Evolutionary conservation across 768 basidiomycete species (phyloP).

Genomic region (Tremella yokohamensis): DNA sequence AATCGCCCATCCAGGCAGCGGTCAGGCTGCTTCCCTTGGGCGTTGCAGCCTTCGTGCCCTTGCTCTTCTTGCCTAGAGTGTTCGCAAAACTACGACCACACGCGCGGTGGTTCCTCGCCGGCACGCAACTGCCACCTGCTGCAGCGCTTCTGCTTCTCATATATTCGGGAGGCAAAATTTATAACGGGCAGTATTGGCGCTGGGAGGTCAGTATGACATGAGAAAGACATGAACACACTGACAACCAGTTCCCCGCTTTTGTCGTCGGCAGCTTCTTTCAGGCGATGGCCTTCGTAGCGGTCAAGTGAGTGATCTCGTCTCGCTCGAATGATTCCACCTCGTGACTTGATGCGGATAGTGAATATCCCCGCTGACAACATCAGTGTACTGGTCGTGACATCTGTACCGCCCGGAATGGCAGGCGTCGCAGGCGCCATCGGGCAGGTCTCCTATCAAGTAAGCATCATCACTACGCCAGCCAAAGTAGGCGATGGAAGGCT

Average conservation of each 20-base stretch:
- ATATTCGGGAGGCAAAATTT: constrained; percentile 3
- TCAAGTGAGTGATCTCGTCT: constrained; percentile 5
- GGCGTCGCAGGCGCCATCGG: neutral
- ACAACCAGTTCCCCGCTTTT: constrained; percentile 13
- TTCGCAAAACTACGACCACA: neutral
- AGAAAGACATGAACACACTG: too few species aligned
- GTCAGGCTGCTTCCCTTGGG: constrained; percentile 39
- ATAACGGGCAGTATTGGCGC: constrained; percentile 10
- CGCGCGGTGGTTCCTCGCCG: neutral
- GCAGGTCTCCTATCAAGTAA: constrained; percentile 23
- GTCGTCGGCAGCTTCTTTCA: constrained; percentile 8
- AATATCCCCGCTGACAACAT: neutral
- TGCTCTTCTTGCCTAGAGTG: neutral
- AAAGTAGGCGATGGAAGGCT: constrained; percentile 1
- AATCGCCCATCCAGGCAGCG: constrained; percentile 38
- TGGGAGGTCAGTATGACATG: neutral
- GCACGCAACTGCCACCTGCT: neutral
- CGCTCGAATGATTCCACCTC: neutral
- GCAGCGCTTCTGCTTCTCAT: constrained; percentile 1
- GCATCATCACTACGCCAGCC: neutral
- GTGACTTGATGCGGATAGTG: neutral
- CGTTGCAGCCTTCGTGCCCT: constrained; percentile 19
- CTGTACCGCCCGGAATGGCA: constrained; percentile 16
- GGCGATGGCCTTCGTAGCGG: constrained; percentile 8
- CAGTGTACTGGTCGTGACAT: constrained; percentile 21